Conservation (phyloP, 495 filamentous ascomycete species). For the Pyronema domesticum region DNA sequence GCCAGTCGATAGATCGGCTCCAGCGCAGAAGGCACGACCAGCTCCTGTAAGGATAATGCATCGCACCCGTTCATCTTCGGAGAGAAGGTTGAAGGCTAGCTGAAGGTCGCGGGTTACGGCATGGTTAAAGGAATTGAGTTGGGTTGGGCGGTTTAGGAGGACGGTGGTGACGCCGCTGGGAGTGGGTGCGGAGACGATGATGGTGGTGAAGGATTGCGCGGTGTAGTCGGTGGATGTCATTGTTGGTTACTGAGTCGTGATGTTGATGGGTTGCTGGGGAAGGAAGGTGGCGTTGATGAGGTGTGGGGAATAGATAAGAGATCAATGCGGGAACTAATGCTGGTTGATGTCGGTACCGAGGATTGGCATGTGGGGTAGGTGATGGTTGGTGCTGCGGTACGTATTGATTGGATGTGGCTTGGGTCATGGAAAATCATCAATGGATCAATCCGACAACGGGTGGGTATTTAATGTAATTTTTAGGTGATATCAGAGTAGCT, state of each 20-base stretch:
- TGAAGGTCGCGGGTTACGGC: neutral
- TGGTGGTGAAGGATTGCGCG: neutral
- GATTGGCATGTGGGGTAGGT: too few relatives aligned
- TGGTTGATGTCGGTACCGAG: too few relatives aligned
- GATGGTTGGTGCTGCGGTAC: too few relatives aligned
- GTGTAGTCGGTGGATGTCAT: neutral
- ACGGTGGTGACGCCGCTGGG: neutral
- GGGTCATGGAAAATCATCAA: too few relatives aligned
- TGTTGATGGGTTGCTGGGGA: neutral
- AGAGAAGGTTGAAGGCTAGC: neutral
- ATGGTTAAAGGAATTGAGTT: slow-evolving; percentile 1
- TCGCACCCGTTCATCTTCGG: slow-evolving; percentile 31
- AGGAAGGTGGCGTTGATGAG: too few relatives aligned
- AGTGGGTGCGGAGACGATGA: neutral
- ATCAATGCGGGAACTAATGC: too few relatives aligned
- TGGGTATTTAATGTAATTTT: too few relatives aligned
- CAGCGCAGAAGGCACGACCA: slow-evolving; percentile 40
- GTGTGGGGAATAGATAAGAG: too few relatives aligned
- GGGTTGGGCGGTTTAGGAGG: neutral
- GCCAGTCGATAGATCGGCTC: slow-evolving; percentile 36
- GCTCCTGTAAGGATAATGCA: slow-evolving; percentile 37
- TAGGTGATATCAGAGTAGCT: too few relatives aligned
- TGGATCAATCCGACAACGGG: too few relatives aligned
- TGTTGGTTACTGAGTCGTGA: neutral
- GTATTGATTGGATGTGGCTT: too few relatives aligned